Base-by-base conservation (phyloP, 371 early-diverging fungal species). In the Rhizopus sp. region DNA sequence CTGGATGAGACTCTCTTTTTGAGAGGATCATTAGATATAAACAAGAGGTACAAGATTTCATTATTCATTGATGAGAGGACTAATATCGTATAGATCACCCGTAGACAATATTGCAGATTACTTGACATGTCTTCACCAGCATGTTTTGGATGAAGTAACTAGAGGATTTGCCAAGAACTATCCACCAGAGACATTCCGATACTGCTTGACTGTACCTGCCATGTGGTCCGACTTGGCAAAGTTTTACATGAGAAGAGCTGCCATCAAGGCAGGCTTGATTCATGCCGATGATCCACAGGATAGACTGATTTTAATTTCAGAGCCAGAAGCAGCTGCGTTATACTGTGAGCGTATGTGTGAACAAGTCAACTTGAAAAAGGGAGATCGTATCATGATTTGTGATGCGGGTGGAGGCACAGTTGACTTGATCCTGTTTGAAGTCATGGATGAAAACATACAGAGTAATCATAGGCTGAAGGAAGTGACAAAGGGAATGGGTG, bases 351-450 rank as follows among this genome's bases (percentile, higher is more conserved):
- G 66, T 5, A 77, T 80, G 70, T 80, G 79, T 35, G 80, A 80
- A 13, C 77, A 81, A 52, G 75, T 80, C 44, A 75, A 81, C 55
- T 55, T 84, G 29, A 59, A 61, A 1, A 65, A 68, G 15, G 80
- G 77, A 2, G 80, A 84, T 52, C 76, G 81, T 0, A 75, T 82
- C 51, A 70, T 86, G 73, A 80, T 86, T 9, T 84, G 85, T 45
- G 85, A 84, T 64, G 85, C 85, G 32, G 85, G 85, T 44, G 86
- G 84, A 39, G 84, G 86, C 17, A 86, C 86, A 0, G 83, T 83
- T 1, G 86, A 85, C 63, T 55, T 85, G 61, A 83, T 80, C 47
- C 66, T 73, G 7, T 73, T 73, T 60, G 72, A 77, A 62, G 67
- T 75, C 12, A 48, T 66, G 41, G 48, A 66, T 47, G 60, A 69